Evolutionary conservation across 805 yeast genomes (phyloP), one percentile per base, ranked within the genome.

Genomic region (Starmerella potacharoeniae): DNA sequence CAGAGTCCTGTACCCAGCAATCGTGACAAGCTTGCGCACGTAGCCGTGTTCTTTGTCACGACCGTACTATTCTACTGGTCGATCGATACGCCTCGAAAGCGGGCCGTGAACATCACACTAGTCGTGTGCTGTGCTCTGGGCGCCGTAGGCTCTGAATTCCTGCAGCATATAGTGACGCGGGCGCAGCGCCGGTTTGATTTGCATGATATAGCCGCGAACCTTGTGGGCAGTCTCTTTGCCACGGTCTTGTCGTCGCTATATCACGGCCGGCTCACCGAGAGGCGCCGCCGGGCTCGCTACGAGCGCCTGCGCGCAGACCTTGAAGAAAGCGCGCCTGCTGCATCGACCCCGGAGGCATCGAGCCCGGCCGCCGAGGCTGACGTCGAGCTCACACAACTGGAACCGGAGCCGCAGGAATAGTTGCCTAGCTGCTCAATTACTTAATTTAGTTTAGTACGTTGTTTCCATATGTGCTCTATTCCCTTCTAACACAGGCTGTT

Each of bases 1-100:
- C 36, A 14, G 29, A n/a, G 66, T 66, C 8, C 65, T 71, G 39
- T 80, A 75, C 30, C 64, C 63, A 56, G 67, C 68, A 46, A 42
- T 35, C 56, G 53, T 8, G 64, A 73, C 59, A 73, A 73, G 58
- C 55, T 61, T 6, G 59, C 69, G 33, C 77, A 73, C 49, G 67
- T 67, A 33, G 53, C 59, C 7, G 65, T 69, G 29, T 73, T 73
- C 56, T 70, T 73, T 51, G 46, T 68, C 28, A 58, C 73, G 17
- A 66, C 73, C 8, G 53, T 68, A 28, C 57, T 63, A n/a, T 70
- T 73, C 56, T 73, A 73, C 66, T 73, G 77, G 77, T 62, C 71
- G 28, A 55, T 73, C 6, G 76, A 73, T 53, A 58, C 70, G 8
- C 58, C 70, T 4, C 64, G 76, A 11, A 64, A 68, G 49, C 63